Evolutionary conservation across 495 filamentous ascomycete species (phyloP), one percentile per base, ranked within the genome.

Genomic region (Penicillium flavigenum): DNA sequence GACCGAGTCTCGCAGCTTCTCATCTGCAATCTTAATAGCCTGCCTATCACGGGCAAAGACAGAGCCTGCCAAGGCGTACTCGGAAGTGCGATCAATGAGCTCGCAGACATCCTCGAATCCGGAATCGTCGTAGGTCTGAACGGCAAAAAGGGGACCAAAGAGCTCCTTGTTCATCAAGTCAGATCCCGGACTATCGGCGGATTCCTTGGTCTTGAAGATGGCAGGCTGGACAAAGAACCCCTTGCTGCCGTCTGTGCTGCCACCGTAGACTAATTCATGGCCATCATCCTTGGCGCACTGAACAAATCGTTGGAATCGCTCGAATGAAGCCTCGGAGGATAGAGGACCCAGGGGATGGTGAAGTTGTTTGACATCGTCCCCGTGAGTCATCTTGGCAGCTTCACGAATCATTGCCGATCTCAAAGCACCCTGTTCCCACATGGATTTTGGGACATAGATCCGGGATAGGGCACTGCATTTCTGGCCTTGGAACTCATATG

Each of bases 131-230:
- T 44, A 44, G 12, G 41, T 44, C 16, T 44, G 41, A 20, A 44
- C 16, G 8, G 41, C 17, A 6, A 44, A 44, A 44, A 44, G 41
- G 41, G 41, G 41, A 44, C 41, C 11, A 20, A 44, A 44, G 41
- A 44, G 41, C 41, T 44, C 41, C 17, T 44, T 44, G 16, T n/a
- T 44, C 41, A 44, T 44, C 41, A 44, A 44, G 17, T 44, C 41
- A 20, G 41, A 44, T 20, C 22, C 41, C 41, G 6, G 26, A 26
- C 26, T 26, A 5, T 19, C 41, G 41, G 16, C 17, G 17, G 4
- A 9, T 20, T 20, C 41, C 17, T 44, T 44, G 41, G 41, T 20
- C 17, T 44, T 44, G 16, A 44, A 44, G 41, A 44, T 44, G 16
- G 41, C 17, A 44, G 41, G 41, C 41, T 44, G 41, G 16, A 44